phyloP scores from a whole-genome alignment of 2,329 filamentous ascomycete species.

The Hypoxylon sp. region DNA sequence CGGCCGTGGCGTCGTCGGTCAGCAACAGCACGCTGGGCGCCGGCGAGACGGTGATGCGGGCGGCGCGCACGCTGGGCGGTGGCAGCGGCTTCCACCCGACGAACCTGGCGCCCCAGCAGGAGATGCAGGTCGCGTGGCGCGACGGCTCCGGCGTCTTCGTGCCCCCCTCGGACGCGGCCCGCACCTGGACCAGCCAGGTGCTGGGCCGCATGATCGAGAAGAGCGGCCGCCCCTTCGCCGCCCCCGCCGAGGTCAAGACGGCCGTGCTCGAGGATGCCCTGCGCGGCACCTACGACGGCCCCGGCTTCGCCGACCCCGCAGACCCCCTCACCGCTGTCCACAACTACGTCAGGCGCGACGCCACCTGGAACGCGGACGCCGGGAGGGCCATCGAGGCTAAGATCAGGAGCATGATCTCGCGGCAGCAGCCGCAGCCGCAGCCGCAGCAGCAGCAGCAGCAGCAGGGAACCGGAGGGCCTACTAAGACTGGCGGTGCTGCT shows the following conservation, averaged over 20 bases:
- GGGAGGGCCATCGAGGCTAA: slow-evolving; percentile 41
- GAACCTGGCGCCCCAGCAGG: slow-evolving; percentile 31
- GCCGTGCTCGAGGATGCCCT: slow-evolving; percentile 50
- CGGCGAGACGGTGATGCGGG: slow-evolving; percentile 47
- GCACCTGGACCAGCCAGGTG: slow-evolving; percentile 1
- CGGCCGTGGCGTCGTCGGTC: slow-evolving; percentile 48
- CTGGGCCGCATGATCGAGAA: not conserved
- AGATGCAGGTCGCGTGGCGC: slow-evolving; percentile 37
- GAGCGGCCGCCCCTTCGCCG: slow-evolving; percentile 24
- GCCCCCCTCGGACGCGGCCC: slow-evolving; percentile 37
- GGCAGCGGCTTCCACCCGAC: slow-evolving; percentile 46
- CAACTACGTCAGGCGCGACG: slow-evolving; percentile 49
- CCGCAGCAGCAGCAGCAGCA: too few relatives aligned
- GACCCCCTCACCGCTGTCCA: slow-evolving; percentile 45
- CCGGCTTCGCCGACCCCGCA: slow-evolving; percentile 40
- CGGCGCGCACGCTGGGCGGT: slow-evolving; percentile 51
- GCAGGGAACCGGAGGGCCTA: too few relatives aligned
- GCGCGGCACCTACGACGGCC: slow-evolving; percentile 49
- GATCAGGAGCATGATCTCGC: slow-evolving; percentile 38
- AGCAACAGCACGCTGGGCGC: slow-evolving; percentile 42
- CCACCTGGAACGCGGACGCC: slow-evolving; percentile 42
- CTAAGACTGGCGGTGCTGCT: not conserved
- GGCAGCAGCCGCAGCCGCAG: not conserved
- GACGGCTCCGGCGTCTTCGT: slow-evolving; percentile 50
- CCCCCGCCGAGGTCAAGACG: slow-evolving; percentile 35